phyloP scores from a whole-genome alignment of 2,329 filamentous ascomycete genomes.

The Ascochyta lentis region DNA sequence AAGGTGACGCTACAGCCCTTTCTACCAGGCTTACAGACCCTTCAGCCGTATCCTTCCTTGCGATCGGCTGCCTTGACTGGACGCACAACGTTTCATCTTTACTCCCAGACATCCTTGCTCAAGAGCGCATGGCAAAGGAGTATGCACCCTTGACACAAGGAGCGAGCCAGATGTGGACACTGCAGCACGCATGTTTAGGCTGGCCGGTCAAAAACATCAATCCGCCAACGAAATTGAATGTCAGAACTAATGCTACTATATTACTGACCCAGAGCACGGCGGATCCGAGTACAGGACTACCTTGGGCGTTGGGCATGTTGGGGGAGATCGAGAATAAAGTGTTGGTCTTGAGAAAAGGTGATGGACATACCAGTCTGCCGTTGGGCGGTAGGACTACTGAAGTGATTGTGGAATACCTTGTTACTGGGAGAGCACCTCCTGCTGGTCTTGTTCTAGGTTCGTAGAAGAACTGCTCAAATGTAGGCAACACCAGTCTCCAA shows the following conservation, averaged over 20 bases:
- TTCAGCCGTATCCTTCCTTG: conserved; percentile 36
- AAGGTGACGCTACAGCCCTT: conserved; percentile 49
- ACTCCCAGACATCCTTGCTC: conserved; percentile 32
- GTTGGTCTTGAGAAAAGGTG: conserved; percentile 51
- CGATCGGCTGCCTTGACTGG: conserved; percentile 53
- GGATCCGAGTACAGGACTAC: conserved; percentile 52
- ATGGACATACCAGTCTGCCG: conserved; percentile 51
- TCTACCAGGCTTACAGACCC: conserved; percentile 26
- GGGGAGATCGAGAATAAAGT: conserved; percentile 41
- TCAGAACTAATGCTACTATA: conserved; percentile 38
- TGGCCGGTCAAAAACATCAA: conserved; percentile 51
- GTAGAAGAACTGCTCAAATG: neutral
- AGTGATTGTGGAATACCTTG: conserved; percentile 43
- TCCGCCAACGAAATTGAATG: conserved; percentile 39
- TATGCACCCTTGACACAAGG: conserved; percentile 48
- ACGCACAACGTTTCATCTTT: conserved; percentile 25
- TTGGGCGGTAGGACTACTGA: conserved; percentile 41
- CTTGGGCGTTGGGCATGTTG: conserved; percentile 31
- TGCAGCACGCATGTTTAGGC: conserved; percentile 50
- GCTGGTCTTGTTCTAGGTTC: conserved; percentile 14
- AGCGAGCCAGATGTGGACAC: conserved; percentile 44
- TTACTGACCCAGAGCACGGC: conserved; percentile 50
- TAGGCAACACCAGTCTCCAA: too few species aligned
- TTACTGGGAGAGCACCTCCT: conserved; percentile 43
- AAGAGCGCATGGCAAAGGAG: conserved; percentile 35